A percentile compares a stretch with the other conserved stretches of the same genome.
These are phyloP conservation scores for Penicillium sp. DNA, from an alignment of 2,329 filamentous ascomycete genomes.

Conservation along the genomic window DNA sequence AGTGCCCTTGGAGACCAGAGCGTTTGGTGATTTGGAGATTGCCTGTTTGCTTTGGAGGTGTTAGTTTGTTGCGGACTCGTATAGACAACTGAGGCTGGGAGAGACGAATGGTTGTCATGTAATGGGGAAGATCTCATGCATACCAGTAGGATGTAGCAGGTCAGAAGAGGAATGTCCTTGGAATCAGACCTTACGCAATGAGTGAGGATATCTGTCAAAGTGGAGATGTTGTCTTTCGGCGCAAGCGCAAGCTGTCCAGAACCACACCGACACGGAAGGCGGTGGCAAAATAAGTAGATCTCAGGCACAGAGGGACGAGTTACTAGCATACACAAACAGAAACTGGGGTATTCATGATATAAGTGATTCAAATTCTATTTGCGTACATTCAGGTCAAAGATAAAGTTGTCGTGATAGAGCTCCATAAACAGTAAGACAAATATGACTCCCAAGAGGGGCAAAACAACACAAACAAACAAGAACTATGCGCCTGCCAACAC, in stretches of 20 bases:
- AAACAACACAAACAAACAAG: conserved; percentile 18
- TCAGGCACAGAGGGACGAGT: neutral
- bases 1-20: neutral
- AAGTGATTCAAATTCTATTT: conserved; percentile 2
- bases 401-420: conserved; percentile 1
- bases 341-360: conserved; percentile 1
- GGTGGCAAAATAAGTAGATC: conserved; percentile 21
- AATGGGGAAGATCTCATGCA: neutral
- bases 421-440: neutral
- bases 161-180: neutral
- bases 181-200: neutral
- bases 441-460: conserved; percentile 3
- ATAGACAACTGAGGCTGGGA: neutral
- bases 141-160: neutral
- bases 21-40: conserved; percentile 1
- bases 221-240: neutral
- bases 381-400: conserved; percentile 4
- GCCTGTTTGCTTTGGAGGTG: neutral
- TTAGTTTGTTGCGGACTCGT: conserved; percentile 3
- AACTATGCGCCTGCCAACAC: conserved; percentile 32
- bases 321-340: neutral
- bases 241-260: conserved; percentile 27
- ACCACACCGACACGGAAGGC: conserved; percentile 11
- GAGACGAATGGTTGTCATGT: neutral
- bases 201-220: neutral